These are phyloP conservation scores for Gymnopilus dilepis DNA, from an alignment of 768 basidiomycete genomes.

Conservation along the genomic window DNA sequence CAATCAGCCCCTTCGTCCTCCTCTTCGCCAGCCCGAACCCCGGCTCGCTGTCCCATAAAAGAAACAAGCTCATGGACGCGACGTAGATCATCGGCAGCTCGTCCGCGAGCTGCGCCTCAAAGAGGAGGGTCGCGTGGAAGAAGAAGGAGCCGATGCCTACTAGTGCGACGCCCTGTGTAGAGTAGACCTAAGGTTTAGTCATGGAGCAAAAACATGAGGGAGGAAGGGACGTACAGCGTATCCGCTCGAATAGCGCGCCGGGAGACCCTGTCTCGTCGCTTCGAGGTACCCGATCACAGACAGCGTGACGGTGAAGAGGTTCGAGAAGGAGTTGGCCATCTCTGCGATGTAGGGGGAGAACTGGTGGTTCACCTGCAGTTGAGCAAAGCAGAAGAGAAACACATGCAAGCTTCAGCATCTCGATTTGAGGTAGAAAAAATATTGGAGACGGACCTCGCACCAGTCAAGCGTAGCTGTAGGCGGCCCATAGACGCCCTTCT, in stretches of 20 bases:
- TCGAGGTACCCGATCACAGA: conserved; percentile 54
- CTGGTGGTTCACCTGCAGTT: conserved; percentile 70
- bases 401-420: neutral
- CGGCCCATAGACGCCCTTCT: conserved; percentile 61
- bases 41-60: conserved; percentile 61
- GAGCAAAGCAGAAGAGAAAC: neutral
- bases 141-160: conserved; percentile 80
- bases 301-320: conserved; percentile 61
- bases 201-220: neutral
- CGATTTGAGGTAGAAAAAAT: neutral
- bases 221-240: conserved; percentile 38
- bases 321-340: conserved; percentile 76
- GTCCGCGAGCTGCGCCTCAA: conserved; percentile 79
- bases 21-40: conserved; percentile 48
- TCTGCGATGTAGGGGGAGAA: conserved; percentile 82
- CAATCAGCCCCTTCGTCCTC: conserved; percentile 46
- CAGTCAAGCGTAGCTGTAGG: conserved; percentile 76
- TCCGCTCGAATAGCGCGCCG: conserved; percentile 47
- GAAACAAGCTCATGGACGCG: conserved; percentile 61
- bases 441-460: conserved; percentile 60
- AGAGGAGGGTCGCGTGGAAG: conserved; percentile 80
- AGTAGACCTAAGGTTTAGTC: neutral
- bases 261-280: conserved; percentile 40
- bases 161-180: conserved; percentile 61
- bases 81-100: conserved; percentile 86